These are phyloP conservation scores for Phytophthora vignae DNA, from an alignment of 352 stramenopile genomes.

Conservation along the genomic window DNA sequence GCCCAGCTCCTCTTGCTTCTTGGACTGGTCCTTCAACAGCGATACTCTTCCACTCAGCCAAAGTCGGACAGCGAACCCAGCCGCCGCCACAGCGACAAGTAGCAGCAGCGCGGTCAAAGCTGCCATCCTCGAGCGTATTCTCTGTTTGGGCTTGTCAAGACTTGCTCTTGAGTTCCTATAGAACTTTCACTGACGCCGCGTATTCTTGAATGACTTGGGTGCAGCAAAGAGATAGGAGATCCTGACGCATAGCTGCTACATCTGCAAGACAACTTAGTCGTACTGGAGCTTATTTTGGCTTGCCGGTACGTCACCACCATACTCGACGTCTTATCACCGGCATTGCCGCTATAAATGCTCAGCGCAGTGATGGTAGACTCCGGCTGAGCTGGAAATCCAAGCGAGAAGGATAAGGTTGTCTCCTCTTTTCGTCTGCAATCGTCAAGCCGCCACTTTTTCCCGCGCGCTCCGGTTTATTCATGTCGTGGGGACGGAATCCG, in stretches of 20 bases:
- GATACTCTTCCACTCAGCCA: conserved; percentile 37
- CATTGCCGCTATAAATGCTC: conserved; percentile 31
- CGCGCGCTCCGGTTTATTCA: conserved; percentile 14
- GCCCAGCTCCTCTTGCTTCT: conserved; percentile 42
- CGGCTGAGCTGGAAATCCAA: background rate
- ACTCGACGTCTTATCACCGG: conserved; percentile 36
- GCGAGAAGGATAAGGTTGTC: conserved; percentile 14
- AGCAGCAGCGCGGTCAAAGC: conserved; percentile 29
- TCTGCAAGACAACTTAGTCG: conserved; percentile 13
- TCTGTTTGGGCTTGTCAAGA: background rate
- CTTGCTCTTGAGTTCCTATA: conserved; percentile 1
- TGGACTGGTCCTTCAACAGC: conserved; percentile 33
- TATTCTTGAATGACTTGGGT: conserved; percentile 23
- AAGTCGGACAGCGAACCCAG: conserved; percentile 28
- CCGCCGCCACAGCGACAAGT: conserved; percentile 39
- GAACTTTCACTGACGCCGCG: conserved; percentile 8
- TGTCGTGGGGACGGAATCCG: conserved; percentile 7
- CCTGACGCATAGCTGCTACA: background rate
- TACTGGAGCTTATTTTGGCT: conserved; percentile 25
- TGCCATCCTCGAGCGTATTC: conserved; percentile 21
- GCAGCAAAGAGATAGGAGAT: background rate
- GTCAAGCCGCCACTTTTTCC: too few species aligned
- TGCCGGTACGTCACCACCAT: conserved; percentile 15
- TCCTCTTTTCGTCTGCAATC: too few species aligned
- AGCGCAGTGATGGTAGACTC: background rate